Conservation (phyloP, 2,329 filamentous ascomycete genomes). For the Fusarium abutilonis region DNA sequence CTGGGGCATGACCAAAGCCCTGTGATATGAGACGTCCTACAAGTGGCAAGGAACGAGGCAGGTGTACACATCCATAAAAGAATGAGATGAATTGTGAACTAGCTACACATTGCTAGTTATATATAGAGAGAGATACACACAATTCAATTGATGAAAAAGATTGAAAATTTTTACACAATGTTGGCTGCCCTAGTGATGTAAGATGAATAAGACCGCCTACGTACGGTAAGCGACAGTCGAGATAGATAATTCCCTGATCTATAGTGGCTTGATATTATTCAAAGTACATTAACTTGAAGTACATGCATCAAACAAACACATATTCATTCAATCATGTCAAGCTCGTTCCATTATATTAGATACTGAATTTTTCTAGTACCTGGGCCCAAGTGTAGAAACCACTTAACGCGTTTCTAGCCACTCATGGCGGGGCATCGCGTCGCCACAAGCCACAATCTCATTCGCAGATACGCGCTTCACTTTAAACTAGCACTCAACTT, state of each 20-base stretch:
- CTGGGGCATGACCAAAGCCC: constrained; percentile 15
- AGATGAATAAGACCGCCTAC: background rate
- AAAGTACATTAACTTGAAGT: too few relatives aligned
- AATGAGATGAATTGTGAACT: background rate
- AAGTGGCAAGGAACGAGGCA: constrained; percentile 19
- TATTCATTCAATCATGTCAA: too few relatives aligned
- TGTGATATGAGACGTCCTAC: constrained; percentile 9
- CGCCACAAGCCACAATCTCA: constrained; percentile 31
- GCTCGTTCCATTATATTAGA: background rate
- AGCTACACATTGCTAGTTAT: constrained; percentile 11
- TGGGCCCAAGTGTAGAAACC: constrained; percentile 22
- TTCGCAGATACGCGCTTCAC: constrained; percentile 36
- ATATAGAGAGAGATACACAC: constrained; percentile 12
- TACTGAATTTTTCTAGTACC: background rate
- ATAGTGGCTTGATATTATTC: background rate
- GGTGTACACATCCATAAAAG: constrained; percentile 10
- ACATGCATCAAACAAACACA: too few relatives aligned
- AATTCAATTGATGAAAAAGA: constrained; percentile 29
- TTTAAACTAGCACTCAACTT: constrained; percentile 30
- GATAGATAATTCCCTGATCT: background rate
- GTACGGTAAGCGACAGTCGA: background rate
- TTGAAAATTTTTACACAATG: background rate
- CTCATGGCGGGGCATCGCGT: constrained; percentile 44
- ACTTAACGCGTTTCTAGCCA: constrained; percentile 46
- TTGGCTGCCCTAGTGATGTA: background rate